These are phyloP conservation scores for Suaeda aralocaspica DNA, from an alignment of 148 eudicot species.

Conservation along the genomic window DNA sequence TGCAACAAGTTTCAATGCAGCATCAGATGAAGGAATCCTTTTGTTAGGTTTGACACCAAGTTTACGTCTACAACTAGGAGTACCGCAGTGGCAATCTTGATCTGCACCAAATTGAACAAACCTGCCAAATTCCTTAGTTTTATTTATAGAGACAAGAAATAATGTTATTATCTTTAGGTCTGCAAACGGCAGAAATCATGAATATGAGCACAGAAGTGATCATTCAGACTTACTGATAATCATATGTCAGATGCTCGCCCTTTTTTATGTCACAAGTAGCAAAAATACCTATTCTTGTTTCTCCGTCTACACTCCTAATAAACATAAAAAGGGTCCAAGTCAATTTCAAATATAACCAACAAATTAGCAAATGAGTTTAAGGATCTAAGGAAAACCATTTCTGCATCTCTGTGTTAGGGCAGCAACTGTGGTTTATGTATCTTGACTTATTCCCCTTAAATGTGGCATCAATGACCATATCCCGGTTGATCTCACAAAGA, in stretches of 20 bases:
- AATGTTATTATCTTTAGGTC: not conserved
- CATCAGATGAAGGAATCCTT: constrained; percentile 74
- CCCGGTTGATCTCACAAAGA: constrained; percentile 94
- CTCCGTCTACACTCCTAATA: constrained; percentile 90
- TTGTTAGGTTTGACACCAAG: constrained; percentile 92
- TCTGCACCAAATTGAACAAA: constrained; percentile 99
- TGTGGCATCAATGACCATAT: constrained; percentile 99
- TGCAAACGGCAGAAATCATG: not conserved
- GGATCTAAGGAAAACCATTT: constrained; percentile 59
- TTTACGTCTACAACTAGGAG: constrained; percentile 78
- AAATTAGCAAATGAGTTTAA: constrained; percentile 6
- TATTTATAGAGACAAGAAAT: constrained; percentile 11
- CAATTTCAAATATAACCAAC: constrained; percentile 11
- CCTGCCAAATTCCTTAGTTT: constrained; percentile 70
- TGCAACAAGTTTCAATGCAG: constrained; percentile 75
- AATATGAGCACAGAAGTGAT: not conserved
- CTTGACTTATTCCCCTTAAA: constrained; percentile 93
- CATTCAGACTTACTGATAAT: constrained; percentile 65
- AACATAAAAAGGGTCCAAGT: not conserved
- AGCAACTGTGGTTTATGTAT: constrained; percentile 99
- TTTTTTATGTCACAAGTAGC: constrained; percentile 75
- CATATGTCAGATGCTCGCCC: constrained; percentile 96
- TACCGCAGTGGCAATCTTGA: constrained; percentile 97
- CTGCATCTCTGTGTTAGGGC: constrained; percentile 99
- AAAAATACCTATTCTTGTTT: constrained; percentile 97